phyloP scores from a whole-genome alignment of 2,329 filamentous ascomycete species.

The Ceratocystis lukuohia region DNA sequence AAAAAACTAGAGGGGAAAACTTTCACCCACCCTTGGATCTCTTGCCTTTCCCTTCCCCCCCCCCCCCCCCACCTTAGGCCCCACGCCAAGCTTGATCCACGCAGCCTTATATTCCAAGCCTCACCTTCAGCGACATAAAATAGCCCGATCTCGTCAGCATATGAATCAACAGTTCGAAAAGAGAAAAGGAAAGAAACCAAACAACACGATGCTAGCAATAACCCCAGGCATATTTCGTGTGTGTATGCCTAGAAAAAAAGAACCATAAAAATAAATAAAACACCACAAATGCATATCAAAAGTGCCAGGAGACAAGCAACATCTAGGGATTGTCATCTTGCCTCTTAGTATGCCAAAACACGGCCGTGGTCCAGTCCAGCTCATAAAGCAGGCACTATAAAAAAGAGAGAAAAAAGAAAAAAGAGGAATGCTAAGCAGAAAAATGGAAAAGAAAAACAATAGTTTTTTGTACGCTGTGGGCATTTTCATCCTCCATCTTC shows the following conservation, averaged over 20 bases:
- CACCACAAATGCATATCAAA: neutral
- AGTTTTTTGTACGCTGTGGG: neutral
- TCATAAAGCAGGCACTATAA: too few species aligned
- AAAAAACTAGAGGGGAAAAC: too few species aligned
- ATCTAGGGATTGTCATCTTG: too few species aligned
- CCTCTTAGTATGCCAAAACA: too few species aligned
- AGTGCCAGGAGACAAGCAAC: too few species aligned
- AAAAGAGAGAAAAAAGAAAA: neutral
- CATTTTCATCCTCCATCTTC: neutral
- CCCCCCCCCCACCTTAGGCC: too few species aligned
- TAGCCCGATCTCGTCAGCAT: too few species aligned
- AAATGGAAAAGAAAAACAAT: neutral
- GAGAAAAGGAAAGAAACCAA: neutral
- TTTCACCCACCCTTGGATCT: too few species aligned
- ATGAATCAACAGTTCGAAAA: neutral
- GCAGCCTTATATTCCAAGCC: neutral
- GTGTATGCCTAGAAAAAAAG: neutral
- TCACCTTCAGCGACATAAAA: neutral
- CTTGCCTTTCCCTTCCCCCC: too few species aligned
- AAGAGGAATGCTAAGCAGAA: neutral
- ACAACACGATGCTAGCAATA: neutral
- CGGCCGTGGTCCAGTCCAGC: too few species aligned
- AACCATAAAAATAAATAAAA: neutral
- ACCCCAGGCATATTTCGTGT: neutral
- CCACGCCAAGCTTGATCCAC: too few species aligned